These are phyloP conservation scores for Solanum neorickii DNA, from an alignment of 257 asterid species.

Conservation along the genomic window DNA sequence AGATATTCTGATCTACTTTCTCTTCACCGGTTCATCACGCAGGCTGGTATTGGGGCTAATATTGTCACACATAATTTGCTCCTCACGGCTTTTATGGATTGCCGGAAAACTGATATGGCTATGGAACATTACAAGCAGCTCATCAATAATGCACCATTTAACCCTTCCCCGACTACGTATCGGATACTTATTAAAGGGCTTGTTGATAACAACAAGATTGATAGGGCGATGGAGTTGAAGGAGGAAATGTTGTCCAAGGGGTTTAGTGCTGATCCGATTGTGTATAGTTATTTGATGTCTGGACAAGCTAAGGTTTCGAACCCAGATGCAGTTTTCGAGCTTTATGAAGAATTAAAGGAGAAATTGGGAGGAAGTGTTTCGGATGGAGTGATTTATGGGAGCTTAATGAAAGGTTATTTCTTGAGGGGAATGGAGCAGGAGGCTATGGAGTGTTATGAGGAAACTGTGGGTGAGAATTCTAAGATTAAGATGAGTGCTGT, in stretches of 20 bases:
- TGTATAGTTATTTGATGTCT: constrained; percentile 65
- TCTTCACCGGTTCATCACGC: constrained; percentile 79
- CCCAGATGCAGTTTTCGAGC: constrained; percentile 46
- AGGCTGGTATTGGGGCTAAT: constrained; percentile 73
- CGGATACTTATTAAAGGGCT: constrained; percentile 67
- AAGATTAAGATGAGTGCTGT: constrained; percentile 51
- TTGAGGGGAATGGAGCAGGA: constrained; percentile 78
- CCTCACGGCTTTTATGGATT: constrained; percentile 65
- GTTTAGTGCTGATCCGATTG: constrained; percentile 41
- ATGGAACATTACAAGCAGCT: constrained; percentile 77
- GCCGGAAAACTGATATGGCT: constrained; percentile 70
- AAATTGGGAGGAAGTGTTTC: constrained; percentile 43
- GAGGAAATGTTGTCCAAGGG: constrained; percentile 63
- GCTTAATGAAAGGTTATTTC: constrained; percentile 81
- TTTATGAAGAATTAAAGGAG: constrained; percentile 77
- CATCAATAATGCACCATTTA: constrained; percentile 56
- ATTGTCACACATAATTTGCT: constrained; percentile 64
- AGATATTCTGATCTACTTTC: constrained; percentile 72
- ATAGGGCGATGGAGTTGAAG: constrained; percentile 56
- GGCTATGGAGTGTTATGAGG: constrained; percentile 66
- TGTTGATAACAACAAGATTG: constrained; percentile 49
- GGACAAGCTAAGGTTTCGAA: constrained; percentile 52
- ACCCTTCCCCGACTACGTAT: constrained; percentile 64
- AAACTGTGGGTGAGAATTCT: constrained; percentile 45
- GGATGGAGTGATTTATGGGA: constrained; percentile 77